Evolutionary conservation across 768 basidiomycete genomes (phyloP).

Genomic region (Boletales sp.): DNA sequence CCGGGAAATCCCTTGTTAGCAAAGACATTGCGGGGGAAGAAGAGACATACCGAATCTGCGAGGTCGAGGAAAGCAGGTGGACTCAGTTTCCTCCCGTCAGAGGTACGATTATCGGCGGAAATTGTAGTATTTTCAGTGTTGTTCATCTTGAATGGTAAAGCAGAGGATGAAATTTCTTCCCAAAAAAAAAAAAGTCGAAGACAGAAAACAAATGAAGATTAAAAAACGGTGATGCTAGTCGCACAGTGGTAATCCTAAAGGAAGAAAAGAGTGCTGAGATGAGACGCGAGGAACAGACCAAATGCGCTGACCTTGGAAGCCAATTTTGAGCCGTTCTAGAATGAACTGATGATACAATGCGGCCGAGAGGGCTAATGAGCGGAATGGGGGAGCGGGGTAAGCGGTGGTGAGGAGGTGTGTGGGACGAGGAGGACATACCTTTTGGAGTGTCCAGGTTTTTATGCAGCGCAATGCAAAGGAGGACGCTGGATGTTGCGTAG

Average conservation of each 20-base stretch:
- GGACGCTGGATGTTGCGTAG: slow-evolving; percentile 29
- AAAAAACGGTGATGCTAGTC: slow-evolving; percentile 56
- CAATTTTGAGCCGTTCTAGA: slow-evolving; percentile 74
- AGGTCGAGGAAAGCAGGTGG: slow-evolving; percentile 92
- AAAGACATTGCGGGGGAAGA: slow-evolving; percentile 8
- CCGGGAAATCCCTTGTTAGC: slow-evolving; percentile 1
- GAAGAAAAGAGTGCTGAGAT: slow-evolving; percentile 16
- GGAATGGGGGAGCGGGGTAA: slow-evolving; percentile 25
- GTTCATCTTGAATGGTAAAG: slow-evolving; percentile 60
- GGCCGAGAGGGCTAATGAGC: slow-evolving; percentile 43
- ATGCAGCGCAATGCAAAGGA: slow-evolving; percentile 28
- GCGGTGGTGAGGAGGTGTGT: slow-evolving; percentile 15
- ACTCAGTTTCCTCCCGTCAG: slow-evolving; percentile 77
- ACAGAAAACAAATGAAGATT: slow-evolving; percentile 52
- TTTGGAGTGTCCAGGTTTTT: slow-evolving; percentile 34
- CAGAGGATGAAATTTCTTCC: slow-evolving; percentile 47
- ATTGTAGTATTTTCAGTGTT: slow-evolving; percentile 66
- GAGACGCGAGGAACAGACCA: slow-evolving; percentile 12
- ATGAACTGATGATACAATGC: slow-evolving; percentile 80
- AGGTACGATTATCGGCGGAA: slow-evolving; percentile 67
- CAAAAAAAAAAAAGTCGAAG: slow-evolving; percentile 40
- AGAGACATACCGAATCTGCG: slow-evolving; percentile 79
- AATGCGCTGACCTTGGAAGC: slow-evolving; percentile 54
- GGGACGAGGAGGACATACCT: slow-evolving; percentile 39
- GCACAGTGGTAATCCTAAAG: slow-evolving; percentile 61